phyloP scores from a whole-genome alignment of 192 early-diverging fungal genomes.

The Coemansia sp. region DNA sequence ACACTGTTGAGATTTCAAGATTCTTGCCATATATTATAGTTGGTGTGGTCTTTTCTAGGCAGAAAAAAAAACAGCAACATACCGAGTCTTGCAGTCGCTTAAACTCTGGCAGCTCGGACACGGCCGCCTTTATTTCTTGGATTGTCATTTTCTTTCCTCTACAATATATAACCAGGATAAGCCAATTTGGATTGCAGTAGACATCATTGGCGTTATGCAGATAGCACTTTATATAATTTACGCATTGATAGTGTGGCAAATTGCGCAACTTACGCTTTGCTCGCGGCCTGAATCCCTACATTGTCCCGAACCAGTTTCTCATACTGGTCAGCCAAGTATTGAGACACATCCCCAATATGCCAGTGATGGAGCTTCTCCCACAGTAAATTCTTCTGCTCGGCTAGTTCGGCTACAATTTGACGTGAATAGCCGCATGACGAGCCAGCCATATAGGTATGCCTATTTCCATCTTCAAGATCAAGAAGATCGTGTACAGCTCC shows the following conservation, averaged over 20 bases:
- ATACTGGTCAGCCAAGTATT: constrained; percentile 32
- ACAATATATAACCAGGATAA: constrained; percentile 1
- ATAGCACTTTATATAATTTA: neutral
- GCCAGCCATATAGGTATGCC: constrained; percentile 19
- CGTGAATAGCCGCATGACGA: constrained; percentile 11
- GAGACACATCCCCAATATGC: constrained; percentile 46
- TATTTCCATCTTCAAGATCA: constrained; percentile 36
- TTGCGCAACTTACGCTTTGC: constrained; percentile 23
- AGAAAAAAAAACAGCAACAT: constrained; percentile 13
- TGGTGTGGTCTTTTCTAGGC: too few species aligned
- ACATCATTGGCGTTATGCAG: neutral
- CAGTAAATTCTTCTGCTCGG: constrained; percentile 45
- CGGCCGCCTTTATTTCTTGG: constrained; percentile 37
- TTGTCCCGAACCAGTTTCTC: constrained; percentile 33
- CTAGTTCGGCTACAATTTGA: constrained; percentile 30
- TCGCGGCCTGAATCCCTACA: constrained; percentile 22
- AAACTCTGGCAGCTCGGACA: constrained; percentile 54
- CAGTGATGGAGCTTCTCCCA: constrained; percentile 54
- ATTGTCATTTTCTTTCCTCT: constrained; percentile 33
- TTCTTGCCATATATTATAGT: too few species aligned
- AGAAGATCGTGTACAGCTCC: constrained; percentile 93
- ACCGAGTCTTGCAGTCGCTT: constrained; percentile 45
- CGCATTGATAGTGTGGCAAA: neutral
- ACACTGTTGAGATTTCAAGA: neutral
- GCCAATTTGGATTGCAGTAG: too few species aligned